Evolutionary conservation across 495 filamentous ascomycete species (phyloP), one percentile per base, ranked within the genome.

Genomic region (Sphaerosporella brunnea): DNA sequence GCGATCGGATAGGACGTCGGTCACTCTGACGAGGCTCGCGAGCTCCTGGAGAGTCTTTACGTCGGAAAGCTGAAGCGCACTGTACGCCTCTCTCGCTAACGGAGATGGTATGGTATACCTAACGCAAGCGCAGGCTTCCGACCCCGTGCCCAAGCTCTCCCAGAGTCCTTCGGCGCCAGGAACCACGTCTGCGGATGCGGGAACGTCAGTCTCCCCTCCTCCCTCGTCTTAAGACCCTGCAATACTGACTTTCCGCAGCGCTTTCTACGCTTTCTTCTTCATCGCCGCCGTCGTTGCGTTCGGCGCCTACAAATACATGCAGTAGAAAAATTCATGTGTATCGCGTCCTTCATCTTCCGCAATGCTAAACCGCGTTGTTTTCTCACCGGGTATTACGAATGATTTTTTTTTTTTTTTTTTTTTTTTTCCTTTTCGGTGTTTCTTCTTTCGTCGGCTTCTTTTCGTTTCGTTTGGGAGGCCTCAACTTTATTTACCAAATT

Each of bases 11-110:
- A 60, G 71, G 92, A 99, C 67, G 92, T 99, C 63, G 92, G 92
- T 52, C 92, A 99, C 79, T 90, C 82, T 64, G 92, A 99, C 65
- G 92, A 99, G 71, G 92, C 92, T 50, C 80, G 92, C 44, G 85
- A 95, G 70, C 86, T 94, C 60, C 77, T 99, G 15, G 73, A 79
- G 20, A 76, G 78, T 53, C 69, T 94, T 51, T 67, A 78, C 25
- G 77, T 93, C 52, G 90, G 84, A 46, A 74, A 54, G 23, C 67
- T 99, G 55, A 94, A 94, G 76, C 76, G 87, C 64, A 64, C 78
- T 71, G 88, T 95, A n/a, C n/a, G n/a, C n/a, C n/a, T n/a, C n/a
- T n/a, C n/a, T n/a, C n/a, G n/a, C n/a, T n/a, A n/a, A n/a, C n/a
- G n/a, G n/a, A n/a, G n/a, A n/a, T n/a, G n/a, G 77, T 53, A 71